These are phyloP conservation scores for Globisporangium cylindrosporum DNA, from an alignment of 352 stramenopile species.

Conservation along the genomic window DNA sequence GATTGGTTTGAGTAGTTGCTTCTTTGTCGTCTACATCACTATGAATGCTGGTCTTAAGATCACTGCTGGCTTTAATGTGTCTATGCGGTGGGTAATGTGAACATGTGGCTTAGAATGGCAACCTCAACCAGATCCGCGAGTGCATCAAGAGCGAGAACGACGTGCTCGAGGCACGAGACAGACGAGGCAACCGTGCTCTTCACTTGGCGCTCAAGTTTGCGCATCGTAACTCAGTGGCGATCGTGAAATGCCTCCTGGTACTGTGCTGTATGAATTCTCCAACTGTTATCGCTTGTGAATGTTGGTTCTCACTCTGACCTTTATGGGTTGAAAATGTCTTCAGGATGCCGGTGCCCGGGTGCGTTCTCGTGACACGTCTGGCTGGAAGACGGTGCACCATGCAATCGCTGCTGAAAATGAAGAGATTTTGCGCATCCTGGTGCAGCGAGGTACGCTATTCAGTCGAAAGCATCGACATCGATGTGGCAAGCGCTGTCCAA, in stretches of 20 bases:
- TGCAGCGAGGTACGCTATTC: constrained; percentile 31
- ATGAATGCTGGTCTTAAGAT: background rate
- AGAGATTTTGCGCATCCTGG: constrained; percentile 52
- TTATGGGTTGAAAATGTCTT: constrained; percentile 1
- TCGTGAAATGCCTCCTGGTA: constrained; percentile 59
- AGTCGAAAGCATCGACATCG: background rate
- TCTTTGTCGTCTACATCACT: background rate
- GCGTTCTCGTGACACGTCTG: constrained; percentile 48
- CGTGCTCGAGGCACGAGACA: constrained; percentile 48
- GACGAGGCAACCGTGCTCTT: constrained; percentile 54
- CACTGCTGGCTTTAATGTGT: background rate
- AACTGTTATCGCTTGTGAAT: background rate
- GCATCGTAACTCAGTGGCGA: constrained; percentile 48
- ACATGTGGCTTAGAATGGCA: constrained; percentile 41
- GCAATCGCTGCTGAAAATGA: constrained; percentile 59
- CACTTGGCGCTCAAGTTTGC: constrained; percentile 70
- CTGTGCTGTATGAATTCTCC: too few species aligned
- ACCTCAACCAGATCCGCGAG: constrained; percentile 48
- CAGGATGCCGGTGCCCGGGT: constrained; percentile 60
- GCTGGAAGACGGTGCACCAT: constrained; percentile 69
- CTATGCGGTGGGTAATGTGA: background rate
- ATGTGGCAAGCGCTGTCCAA: background rate
- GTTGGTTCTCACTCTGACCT: background rate
- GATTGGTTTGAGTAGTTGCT: background rate
- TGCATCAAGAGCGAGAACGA: constrained; percentile 26